Conservation (phyloP, 805 yeast genomes). For the Sugiyamaella marilandica region DNA sequence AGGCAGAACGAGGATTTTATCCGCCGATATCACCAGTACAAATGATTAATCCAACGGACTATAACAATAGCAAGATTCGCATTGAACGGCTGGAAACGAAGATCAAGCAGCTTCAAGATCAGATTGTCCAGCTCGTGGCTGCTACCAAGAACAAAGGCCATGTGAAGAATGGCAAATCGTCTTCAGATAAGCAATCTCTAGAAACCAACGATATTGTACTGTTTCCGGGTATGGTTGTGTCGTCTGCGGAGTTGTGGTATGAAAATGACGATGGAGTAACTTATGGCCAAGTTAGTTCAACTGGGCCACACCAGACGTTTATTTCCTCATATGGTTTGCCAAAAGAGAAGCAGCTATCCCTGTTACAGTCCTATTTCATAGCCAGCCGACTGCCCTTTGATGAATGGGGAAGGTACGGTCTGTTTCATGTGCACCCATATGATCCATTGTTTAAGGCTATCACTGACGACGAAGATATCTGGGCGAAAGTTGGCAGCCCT, state of each 20-base stretch:
- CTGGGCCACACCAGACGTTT: not conserved
- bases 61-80: not conserved
- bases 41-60: not conserved
- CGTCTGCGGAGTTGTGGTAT: not conserved
- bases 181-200: too few relatives aligned
- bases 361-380: not conserved
- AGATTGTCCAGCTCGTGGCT: not conserved
- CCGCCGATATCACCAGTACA: not conserved
- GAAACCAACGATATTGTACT: not conserved
- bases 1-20: not conserved
- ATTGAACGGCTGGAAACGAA: not conserved
- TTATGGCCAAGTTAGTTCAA: not conserved
- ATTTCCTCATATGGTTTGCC: not conserved
- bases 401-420: not conserved
- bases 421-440: not conserved
- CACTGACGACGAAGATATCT: not conserved
- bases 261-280: not conserved
- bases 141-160: not conserved
- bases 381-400: not conserved
- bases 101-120: conserved; percentile 1
- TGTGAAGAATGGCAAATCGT: not conserved
- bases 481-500: not conserved
- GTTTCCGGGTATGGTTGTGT: not conserved
- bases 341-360: not conserved
- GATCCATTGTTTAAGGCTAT: not conserved